Evolutionary conservation across 2,329 filamentous ascomycete species (phyloP), one percentile per base, ranked within the genome.

Genomic region (Alternaria incomplexa): DNA sequence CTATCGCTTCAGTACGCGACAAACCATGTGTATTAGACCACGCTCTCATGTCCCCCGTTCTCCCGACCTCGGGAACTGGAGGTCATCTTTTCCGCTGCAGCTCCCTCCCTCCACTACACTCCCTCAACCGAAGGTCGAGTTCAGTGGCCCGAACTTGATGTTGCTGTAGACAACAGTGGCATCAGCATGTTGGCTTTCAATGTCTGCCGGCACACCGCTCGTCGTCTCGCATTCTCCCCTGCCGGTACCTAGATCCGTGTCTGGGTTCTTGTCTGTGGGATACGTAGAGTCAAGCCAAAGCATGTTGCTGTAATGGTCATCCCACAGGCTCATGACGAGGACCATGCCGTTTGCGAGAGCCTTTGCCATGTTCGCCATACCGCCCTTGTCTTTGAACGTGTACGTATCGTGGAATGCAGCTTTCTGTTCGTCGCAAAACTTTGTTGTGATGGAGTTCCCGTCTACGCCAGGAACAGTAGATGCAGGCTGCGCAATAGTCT

Each of bases 241-340:
- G n/a, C 63, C 74, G 10, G 70, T 69, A 57, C 78, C 78, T 23
- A 74, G 75, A 43, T 68, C 58, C 23, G 62, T 52, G 13, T 59
- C 68, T 10, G 68, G 54, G 52, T 78, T 69, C 57, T 66, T 73
- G 58, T 79, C 73, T 46, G 82, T 80, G 17, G 89, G 89, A 80
- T 86, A 90, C 70, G 81, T 86, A 65, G 85, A 86, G 81, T 93
- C 90, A 65, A 93, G 86, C 91, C 91, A 93, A 71, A 90, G 85
- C 89, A 93, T 92, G 79, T 90, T 85, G 72, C 85, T 80, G 67
- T 86, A 80, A 79, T 91, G 86, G 77, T 91, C 90, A 73, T 91
- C 87, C 84, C 85, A 87, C 62, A 89, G 79, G 52, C 81, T 84
- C 83, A 91, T 84, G 62, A 89, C 87, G 12, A 91, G 83, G 23